Evolutionary conservation across 2,329 filamentous ascomycete species (phyloP).

Genomic region (Leptographium lundbergii): DNA sequence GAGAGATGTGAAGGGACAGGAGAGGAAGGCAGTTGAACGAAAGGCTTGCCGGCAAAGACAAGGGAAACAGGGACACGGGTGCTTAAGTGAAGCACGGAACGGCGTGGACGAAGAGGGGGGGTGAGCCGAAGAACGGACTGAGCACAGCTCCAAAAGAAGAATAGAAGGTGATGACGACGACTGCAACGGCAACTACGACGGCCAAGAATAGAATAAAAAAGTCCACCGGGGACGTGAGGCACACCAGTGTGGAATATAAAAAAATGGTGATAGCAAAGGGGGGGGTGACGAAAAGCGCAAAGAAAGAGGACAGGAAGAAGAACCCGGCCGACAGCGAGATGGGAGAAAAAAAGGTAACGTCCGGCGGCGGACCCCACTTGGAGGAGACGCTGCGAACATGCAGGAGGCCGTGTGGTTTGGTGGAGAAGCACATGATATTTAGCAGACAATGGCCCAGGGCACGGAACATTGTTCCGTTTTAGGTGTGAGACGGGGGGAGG

Average conservation of each 20-base stretch:
- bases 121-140: neutral
- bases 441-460: neutral
- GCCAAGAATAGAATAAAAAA: no score
- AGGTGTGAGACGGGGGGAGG: neutral
- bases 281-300: neutral
- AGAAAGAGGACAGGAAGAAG: neutral
- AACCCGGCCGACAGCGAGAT: neutral
- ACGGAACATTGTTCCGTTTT: neutral
- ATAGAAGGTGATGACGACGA: neutral
- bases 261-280: conserved; percentile 1
- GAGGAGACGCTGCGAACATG: neutral
- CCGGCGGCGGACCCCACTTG: neutral
- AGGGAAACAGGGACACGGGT: neutral
- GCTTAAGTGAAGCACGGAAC: no score
- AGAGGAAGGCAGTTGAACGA: neutral
- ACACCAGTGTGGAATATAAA: no score
- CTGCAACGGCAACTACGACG: neutral
- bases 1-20: neutral
- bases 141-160: neutral
- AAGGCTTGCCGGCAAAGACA: neutral
- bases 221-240: no score
- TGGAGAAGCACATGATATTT: no score
- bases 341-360: neutral
- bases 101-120: conserved; percentile 1
- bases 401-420: neutral